A percentile compares a stretch with the other conserved stretches of the same genome.
Conservation (phyloP, 192 early-diverging fungal species). For the Umbelopsis sp. region DNA sequence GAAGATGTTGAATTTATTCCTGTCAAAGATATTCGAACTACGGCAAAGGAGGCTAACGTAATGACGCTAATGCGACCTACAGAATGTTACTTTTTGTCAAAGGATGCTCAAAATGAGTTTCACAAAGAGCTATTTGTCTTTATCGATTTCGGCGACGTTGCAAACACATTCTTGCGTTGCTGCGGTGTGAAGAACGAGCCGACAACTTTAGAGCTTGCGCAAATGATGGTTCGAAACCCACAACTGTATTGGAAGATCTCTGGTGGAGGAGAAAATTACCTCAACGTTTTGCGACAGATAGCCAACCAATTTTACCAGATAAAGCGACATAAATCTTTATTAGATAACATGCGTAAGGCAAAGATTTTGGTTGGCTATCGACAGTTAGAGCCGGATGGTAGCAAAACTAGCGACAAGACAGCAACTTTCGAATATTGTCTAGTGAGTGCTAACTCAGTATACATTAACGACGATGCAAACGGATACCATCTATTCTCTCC, state of each 20-base stretch:
- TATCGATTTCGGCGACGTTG: conserved; percentile 71
- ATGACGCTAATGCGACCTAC: conserved; percentile 47
- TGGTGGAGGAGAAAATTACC: conserved; percentile 63
- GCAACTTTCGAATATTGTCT: conserved; percentile 61
- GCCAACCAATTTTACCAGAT: conserved; percentile 63
- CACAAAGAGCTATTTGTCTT: conserved; percentile 56
- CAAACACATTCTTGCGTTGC: conserved; percentile 75
- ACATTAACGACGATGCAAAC: conserved; percentile 77
- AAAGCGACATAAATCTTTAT: conserved; percentile 41
- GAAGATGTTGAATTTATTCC: conserved; percentile 67
- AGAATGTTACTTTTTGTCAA: conserved; percentile 58
- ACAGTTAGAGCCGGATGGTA: conserved; percentile 8
- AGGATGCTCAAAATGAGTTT: conserved; percentile 37
- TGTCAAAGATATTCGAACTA: conserved; percentile 25
- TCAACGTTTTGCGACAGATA: conserved; percentile 69
- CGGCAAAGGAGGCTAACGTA: conserved; percentile 12
- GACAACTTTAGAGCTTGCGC: conserved; percentile 68
- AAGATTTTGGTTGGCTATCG: conserved; percentile 65
- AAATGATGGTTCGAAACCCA: conserved; percentile 56
- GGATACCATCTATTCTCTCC: conserved; percentile 76
- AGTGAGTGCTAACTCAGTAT: conserved; percentile 71
- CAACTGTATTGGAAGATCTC: conserved; percentile 36
- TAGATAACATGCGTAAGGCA: conserved; percentile 57
- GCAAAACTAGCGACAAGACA: conserved; percentile 30
- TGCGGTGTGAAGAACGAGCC: conserved; percentile 88